These are phyloP conservation scores for Fusarium sp. DNA, from an alignment of 2,329 filamentous ascomycete species.

Conservation along the genomic window DNA sequence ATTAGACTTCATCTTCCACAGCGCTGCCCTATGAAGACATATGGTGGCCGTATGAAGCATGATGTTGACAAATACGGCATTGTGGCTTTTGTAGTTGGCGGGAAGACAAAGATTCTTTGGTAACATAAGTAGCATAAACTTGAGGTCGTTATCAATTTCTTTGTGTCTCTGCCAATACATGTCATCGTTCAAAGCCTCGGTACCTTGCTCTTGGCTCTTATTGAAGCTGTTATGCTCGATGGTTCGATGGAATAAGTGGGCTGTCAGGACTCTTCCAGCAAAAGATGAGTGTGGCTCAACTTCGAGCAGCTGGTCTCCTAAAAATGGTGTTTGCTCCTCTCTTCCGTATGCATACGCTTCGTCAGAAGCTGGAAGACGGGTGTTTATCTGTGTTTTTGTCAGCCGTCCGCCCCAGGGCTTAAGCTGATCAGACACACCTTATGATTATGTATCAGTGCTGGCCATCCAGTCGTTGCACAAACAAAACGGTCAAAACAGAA, in stretches of 20 bases:
- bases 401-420: not conserved
- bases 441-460: constrained; percentile 2
- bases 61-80: constrained; percentile 25
- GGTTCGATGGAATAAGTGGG: constrained; percentile 20
- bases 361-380: constrained; percentile 18
- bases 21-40: constrained; percentile 23
- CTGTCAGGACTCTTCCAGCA: constrained; percentile 12
- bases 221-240: constrained; percentile 13
- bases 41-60: constrained; percentile 26
- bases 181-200: not conserved
- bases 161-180: constrained; percentile 14
- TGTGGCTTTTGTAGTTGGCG: constrained; percentile 13
- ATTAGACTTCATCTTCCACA: constrained; percentile 26
- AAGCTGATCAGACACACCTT: not conserved
- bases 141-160: constrained; percentile 21
- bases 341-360: constrained; percentile 7
- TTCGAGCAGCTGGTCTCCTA: constrained; percentile 14
- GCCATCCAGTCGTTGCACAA: constrained; percentile 27
- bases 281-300: constrained; percentile 11
- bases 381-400: constrained; percentile 3
- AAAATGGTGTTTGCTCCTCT: constrained; percentile 12
- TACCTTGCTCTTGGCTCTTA: not conserved
- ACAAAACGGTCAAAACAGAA: constrained; percentile 28
- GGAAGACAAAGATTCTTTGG: constrained; percentile 24
- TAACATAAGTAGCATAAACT: constrained; percentile 22